Evolutionary conservation across 1,139 yeast genomes (phyloP).

Genomic region (Diutina mesorugosa): DNA sequence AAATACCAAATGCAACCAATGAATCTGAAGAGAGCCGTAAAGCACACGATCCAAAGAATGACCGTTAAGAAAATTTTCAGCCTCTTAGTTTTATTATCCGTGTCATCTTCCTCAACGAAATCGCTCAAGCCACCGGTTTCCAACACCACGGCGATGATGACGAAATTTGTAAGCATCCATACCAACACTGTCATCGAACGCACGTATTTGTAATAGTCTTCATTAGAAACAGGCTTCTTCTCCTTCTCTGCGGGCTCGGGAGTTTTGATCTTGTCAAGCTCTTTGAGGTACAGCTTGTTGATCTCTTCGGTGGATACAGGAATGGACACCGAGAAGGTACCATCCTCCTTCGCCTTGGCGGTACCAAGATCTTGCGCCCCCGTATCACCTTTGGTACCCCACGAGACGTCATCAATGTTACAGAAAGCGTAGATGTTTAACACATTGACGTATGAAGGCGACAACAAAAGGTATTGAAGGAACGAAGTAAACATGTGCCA

Average conservation of each 20-base stretch:
- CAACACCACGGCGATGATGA: constrained; percentile 57
- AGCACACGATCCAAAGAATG: constrained; percentile 70
- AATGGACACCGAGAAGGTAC: constrained; percentile 52
- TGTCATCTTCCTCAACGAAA: constrained; percentile 8
- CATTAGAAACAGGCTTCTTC: constrained; percentile 14
- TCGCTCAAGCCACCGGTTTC: constrained; percentile 53
- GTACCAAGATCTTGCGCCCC: constrained; percentile 34
- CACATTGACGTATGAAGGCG: constrained; percentile 36
- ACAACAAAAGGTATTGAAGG: constrained; percentile 29
- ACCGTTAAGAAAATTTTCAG: constrained; percentile 50
- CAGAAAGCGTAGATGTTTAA: constrained; percentile 38
- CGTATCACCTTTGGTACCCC: constrained; percentile 37
- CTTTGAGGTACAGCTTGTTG: constrained; percentile 46
- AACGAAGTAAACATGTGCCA: constrained; percentile 42
- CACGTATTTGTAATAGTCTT: constrained; percentile 68
- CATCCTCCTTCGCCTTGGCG: constrained; percentile 57
- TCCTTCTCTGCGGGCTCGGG: constrained; percentile 10
- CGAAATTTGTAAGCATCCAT: constrained; percentile 70
- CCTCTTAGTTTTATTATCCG: constrained; percentile 9
- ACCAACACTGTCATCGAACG: constrained; percentile 70
- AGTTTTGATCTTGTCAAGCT: constrained; percentile 46
- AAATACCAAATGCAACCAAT: constrained; percentile 56
- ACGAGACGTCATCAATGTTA: constrained; percentile 36
- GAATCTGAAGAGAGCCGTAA: constrained; percentile 63
- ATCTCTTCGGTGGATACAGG: constrained; percentile 54